Conservation (phyloP, 1,284 basidiomycete genomes). For the Coriolopsis trogii region DNA sequence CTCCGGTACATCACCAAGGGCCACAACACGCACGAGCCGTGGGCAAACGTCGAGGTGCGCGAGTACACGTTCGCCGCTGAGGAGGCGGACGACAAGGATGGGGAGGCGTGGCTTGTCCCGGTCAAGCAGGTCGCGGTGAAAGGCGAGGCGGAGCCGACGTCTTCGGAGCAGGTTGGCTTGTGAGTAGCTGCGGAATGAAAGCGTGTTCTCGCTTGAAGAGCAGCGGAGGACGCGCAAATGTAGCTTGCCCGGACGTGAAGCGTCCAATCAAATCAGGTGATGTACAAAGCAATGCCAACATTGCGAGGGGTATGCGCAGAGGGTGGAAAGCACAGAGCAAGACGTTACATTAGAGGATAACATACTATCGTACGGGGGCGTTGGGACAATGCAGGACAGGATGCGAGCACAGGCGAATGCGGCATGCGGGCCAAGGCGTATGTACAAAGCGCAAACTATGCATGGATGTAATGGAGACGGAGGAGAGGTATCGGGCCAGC, state of each 20-base stretch:
- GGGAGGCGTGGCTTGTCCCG: constrained; percentile 30
- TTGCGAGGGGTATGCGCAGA: neutral
- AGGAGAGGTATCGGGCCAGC: constrained; percentile 19
- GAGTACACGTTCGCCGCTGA: constrained; percentile 34
- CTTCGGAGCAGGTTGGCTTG: constrained; percentile 21
- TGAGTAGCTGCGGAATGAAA: neutral
- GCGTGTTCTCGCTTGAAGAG: no score
- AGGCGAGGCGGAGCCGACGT: constrained; percentile 31
- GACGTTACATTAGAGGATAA: constrained; percentile 18
- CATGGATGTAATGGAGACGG: neutral
- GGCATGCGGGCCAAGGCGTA: constrained; percentile 4
- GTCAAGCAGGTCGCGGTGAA: constrained; percentile 27
- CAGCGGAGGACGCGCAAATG: no score
- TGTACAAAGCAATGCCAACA: no score
- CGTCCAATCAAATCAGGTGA: no score
- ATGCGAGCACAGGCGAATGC: constrained; percentile 3
- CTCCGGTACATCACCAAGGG: constrained; percentile 35
- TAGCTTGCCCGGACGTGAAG: no score
- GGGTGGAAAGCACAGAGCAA: neutral
- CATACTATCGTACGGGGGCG: constrained; percentile 4
- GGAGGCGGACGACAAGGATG: constrained; percentile 30
- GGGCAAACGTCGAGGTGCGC: constrained; percentile 37
- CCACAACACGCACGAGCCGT: constrained; percentile 27
- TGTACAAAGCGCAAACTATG: constrained; percentile 8
- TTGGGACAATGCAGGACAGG: neutral